Evolutionary conservation across 352 stramenopile species (phyloP), one percentile per base, ranked within the genome.

Genomic region (Globisporangium echinulatum): DNA sequence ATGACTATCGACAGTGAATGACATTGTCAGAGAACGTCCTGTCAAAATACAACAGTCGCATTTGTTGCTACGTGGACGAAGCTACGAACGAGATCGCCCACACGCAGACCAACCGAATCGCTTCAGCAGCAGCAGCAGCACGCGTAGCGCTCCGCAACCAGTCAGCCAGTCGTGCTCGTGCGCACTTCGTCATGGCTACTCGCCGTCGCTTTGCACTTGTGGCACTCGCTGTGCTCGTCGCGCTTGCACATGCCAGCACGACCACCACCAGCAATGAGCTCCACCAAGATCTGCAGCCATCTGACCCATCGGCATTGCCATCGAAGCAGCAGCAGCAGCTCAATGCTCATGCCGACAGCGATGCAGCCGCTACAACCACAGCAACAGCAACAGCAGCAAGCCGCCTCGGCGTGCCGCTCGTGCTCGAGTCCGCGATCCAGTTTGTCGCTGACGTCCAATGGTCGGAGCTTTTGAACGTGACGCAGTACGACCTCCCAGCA

Each of bases 401-500:
- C 25, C 25, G 25, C 25, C 25, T 33, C 25, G 25, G 25, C 25
- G 25, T 33, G 25, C 25, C 25, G 15, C 43, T 56, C 19, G 39
- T 37, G 38, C 42, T 49, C 39, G 57, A 62, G 10, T 37, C 56
- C 19, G 53, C 66, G 53, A 38, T 59, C 39, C 53, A 69, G 59
- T 69, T 66, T 38, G 6, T 69, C 11, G 53, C 63, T 10, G 54
- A 52, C 10, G 8, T 69, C 19, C 44, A 60, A n/a, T 38, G 55
- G 53, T 50, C 36, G 48, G 57, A 50, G 39, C 40, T 63, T 5
- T 58, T 76, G 19, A 68, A 74, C 40, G 62, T 58, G 48, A 62
- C 69, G 25, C 66, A 66, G 40, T 59, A 71, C 42, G 55, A 79
- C 10, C 64, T 81, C 25, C 72, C 71, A 25, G 52, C 71, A 54